phyloP scores from a whole-genome alignment of 2,329 filamentous ascomycete genomes.

The Cyphellophora europaea region DNA sequence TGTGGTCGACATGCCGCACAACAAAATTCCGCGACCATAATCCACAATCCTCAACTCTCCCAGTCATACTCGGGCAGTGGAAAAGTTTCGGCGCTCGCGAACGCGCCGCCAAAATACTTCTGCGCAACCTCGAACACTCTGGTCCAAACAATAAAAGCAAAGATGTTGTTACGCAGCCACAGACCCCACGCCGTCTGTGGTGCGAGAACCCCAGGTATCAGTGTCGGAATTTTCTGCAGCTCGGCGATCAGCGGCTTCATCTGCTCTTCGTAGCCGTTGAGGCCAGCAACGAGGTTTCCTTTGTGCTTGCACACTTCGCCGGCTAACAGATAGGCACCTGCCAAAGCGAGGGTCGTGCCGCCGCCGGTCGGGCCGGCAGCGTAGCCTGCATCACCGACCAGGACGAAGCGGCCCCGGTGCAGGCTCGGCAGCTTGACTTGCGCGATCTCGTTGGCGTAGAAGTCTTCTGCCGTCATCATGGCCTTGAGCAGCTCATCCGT shows the following conservation, averaged over 20 bases:
- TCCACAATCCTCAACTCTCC: no score
- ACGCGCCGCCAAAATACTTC: no score
- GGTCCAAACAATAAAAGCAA: no score
- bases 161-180: constrained; percentile 35
- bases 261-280: constrained; percentile 26
- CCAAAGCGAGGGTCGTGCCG: constrained; percentile 26
- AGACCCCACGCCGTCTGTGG: constrained; percentile 39
- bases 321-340: constrained; percentile 45
- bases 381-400: constrained; percentile 33
- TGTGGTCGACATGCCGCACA: no score
- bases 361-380: constrained; percentile 25
- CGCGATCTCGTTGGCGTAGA: constrained; percentile 26
- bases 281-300: constrained; percentile 24
- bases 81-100: no score
- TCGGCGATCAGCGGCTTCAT: constrained; percentile 28
- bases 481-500: constrained; percentile 20
- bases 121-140: no score
- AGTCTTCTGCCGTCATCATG: constrained; percentile 24
- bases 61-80: no score
- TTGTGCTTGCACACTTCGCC: constrained; percentile 35
- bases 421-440: constrained; percentile 26
- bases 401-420: constrained; percentile 24
- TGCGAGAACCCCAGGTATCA: constrained; percentile 28
- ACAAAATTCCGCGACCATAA: no score
- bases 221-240: constrained; percentile 24